Percentiles rank a stretch among this genome's conserved stretches.
Conservation (phyloP, 495 filamentous ascomycete species). For the Aspergillus haitiensis region DNA sequence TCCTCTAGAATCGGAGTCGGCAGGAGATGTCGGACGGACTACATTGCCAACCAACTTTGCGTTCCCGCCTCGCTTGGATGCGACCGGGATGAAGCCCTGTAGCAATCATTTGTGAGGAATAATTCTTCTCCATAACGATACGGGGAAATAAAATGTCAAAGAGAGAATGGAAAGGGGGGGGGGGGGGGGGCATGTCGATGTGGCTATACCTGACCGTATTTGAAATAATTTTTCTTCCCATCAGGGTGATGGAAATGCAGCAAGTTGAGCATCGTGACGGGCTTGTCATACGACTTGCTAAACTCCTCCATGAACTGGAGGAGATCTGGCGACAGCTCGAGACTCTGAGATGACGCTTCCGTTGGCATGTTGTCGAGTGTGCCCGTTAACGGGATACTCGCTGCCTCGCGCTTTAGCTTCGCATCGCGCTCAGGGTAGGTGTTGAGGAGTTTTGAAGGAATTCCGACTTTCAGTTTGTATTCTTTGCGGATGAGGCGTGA, state of each 20-base stretch:
- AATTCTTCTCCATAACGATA: neutral
- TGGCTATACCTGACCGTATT: slow-evolving; percentile 52
- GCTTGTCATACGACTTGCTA: slow-evolving; percentile 35
- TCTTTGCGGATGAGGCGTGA: slow-evolving; percentile 31
- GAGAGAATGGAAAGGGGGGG: neutral
- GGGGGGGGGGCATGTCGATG: neutral
- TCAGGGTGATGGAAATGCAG: slow-evolving; percentile 56
- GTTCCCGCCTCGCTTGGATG: slow-evolving; percentile 53
- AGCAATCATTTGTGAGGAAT: neutral
- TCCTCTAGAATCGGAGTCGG: slow-evolving; percentile 30
- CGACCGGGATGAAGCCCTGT: slow-evolving; percentile 52
- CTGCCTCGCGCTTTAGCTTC: slow-evolving; percentile 42
- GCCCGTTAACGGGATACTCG: slow-evolving; percentile 39
- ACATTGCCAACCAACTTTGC: slow-evolving; percentile 66
- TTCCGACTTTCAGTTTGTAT: slow-evolving; percentile 55
- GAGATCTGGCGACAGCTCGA: slow-evolving; percentile 56
- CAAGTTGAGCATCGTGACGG: slow-evolving; percentile 70
- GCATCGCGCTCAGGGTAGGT: slow-evolving; percentile 49
- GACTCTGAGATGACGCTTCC: slow-evolving; percentile 46
- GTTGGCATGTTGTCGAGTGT: slow-evolving; percentile 33
- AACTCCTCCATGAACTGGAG: slow-evolving; percentile 47
- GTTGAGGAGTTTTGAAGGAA: slow-evolving; percentile 52
- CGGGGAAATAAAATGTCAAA: neutral
- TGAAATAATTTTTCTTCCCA: slow-evolving; percentile 54
- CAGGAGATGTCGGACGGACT: slow-evolving; percentile 29